phyloP scores from a whole-genome alignment of 192 early-diverging fungal species.

The Entrophospora sp. region DNA sequence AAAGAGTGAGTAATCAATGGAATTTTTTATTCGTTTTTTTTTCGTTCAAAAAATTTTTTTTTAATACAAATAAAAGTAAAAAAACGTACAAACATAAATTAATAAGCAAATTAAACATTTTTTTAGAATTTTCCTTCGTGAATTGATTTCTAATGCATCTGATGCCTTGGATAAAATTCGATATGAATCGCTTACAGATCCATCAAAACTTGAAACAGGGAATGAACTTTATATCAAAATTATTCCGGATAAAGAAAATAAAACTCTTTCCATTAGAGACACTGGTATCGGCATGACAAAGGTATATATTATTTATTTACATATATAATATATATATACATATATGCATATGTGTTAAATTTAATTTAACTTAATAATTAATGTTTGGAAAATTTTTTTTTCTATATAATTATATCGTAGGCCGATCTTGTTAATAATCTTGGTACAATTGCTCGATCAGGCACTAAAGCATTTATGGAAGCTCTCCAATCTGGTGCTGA shows the following conservation, averaged over 20 bases:
- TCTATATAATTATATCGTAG: slow-evolving; percentile 10
- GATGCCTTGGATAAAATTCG: too few species aligned
- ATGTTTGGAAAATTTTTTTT: background rate
- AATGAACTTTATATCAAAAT: slow-evolving; percentile 95
- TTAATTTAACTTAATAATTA: too few species aligned
- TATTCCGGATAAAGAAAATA: slow-evolving; percentile 76
- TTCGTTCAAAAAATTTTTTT: background rate
- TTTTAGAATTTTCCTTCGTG: too few species aligned
- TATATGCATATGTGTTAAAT: too few species aligned
- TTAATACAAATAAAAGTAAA: slow-evolving; percentile 8
- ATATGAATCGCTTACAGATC: slow-evolving; percentile 90
- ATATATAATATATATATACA: too few species aligned
- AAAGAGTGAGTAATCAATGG: slow-evolving; percentile 48
- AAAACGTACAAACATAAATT: slow-evolving; percentile 96
- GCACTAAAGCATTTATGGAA: slow-evolving; percentile 99
- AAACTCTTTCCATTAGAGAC: slow-evolving; percentile 74
- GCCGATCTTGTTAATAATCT: slow-evolving; percentile 92
- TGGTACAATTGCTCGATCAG: slow-evolving; percentile 99
- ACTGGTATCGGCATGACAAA: too few species aligned
- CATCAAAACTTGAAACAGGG: slow-evolving; percentile 85
- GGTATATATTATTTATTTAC: too few species aligned
- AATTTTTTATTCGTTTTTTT: background rate
- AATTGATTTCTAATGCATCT: too few species aligned
- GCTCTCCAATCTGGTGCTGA: too few species aligned
- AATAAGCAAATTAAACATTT: slow-evolving; percentile 83